Percentiles rank a stretch among this genome's conserved stretches.
Conservation (phyloP, 495 filamentous ascomycete species). For the Penicillium desertorum region DNA sequence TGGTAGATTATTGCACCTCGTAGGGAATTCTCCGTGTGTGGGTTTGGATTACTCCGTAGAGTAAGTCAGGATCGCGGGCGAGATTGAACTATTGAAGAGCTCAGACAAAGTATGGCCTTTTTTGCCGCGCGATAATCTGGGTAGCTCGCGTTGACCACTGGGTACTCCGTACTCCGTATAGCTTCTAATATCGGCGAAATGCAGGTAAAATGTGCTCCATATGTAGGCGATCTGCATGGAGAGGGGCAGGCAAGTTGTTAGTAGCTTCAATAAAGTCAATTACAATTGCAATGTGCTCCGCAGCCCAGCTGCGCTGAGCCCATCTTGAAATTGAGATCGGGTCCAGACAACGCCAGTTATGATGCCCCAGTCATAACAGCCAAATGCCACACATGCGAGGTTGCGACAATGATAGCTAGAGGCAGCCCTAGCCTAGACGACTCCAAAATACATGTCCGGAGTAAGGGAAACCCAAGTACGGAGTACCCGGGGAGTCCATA, state of each 20-base stretch:
- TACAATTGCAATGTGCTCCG: not conserved
- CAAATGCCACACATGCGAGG: not conserved
- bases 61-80: not conserved
- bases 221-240: slow-evolving; percentile 5
- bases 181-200: not conserved
- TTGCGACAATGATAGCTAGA: not conserved
- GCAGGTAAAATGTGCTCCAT: not conserved
- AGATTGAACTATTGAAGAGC: slow-evolving; percentile 3
- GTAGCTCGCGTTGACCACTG: not conserved
- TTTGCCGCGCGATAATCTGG: not conserved
- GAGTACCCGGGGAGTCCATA: not conserved
- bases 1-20: not conserved
- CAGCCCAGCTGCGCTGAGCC: not conserved
- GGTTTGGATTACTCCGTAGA: not conserved
- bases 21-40: not conserved
- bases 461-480: not conserved
- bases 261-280: not conserved
- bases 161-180: not conserved
- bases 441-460: not conserved
- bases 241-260: slow-evolving; percentile 6
- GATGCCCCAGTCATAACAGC: not conserved
- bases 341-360: not conserved
- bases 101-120: not conserved
- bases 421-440: not conserved
- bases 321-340: not conserved